Percentiles rank a stretch among this genome's conserved stretches.
Conservation (phyloP, 106 monocot species). For the Amphibolis antarctica region DNA sequence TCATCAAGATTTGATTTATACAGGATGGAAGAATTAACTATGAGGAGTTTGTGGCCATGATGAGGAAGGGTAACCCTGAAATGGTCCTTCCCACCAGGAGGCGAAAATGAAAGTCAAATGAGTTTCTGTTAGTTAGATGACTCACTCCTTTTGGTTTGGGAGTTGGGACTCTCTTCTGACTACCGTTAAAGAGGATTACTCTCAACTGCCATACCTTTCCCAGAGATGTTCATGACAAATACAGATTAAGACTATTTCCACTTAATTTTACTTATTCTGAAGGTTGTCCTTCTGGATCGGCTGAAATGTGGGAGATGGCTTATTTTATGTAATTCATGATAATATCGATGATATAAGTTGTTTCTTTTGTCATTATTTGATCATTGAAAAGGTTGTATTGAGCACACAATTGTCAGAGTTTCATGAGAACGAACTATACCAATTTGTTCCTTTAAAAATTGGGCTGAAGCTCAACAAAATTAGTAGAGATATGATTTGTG, state of each 20-base stretch:
- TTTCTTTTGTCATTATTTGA: too few species aligned
- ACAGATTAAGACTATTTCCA: not conserved
- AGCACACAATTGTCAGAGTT: too few species aligned
- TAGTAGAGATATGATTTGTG: too few species aligned
- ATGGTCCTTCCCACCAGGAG: not conserved
- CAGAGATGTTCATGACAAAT: not conserved
- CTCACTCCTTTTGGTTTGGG: not conserved
- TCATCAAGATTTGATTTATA: not conserved
- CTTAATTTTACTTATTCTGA: not conserved
- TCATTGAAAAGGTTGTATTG: too few species aligned
- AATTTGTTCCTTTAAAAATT: too few species aligned
- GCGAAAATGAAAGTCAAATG: not conserved
- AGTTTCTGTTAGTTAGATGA: not conserved
- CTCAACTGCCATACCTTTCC: conserved; percentile 1
- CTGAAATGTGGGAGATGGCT: too few species aligned
- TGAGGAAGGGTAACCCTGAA: conserved; percentile 10
- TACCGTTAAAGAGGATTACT: not conserved
- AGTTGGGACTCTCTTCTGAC: not conserved
- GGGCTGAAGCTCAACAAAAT: too few species aligned
- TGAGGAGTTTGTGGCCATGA: conserved; percentile 10
- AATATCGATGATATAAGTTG: too few species aligned
- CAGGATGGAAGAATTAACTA: conserved; percentile 16
- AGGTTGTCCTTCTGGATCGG: not conserved
- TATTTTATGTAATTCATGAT: too few species aligned
- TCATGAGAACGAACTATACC: too few species aligned